Base-by-base conservation (phyloP, 768 basidiomycete species). In the Sporobolomyces roseus region DNA sequence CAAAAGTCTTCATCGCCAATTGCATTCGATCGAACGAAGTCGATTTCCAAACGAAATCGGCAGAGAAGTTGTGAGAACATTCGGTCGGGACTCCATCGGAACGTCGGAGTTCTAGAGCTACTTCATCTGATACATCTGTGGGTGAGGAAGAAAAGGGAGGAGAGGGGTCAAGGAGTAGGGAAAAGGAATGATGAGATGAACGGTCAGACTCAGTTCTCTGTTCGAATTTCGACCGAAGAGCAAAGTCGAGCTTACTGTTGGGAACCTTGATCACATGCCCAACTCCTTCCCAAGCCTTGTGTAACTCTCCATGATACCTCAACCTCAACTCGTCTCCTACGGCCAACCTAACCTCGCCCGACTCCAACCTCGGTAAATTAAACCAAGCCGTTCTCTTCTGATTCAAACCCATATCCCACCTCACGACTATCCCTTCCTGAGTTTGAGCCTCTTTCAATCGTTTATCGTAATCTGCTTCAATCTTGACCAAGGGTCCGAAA, bases 311-410 rank as follows among this genome's bases (percentile, higher is more conserved):
- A 35, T 85, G 82, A 76, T 97, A 97, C 76, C 91, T 85, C 77
- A 99, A 78, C 74, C 94, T 82, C 69, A 99, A 79, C 77, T 99
- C 96, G 76, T 99, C 96, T 38, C 96, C 96, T 21, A 96, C 93
- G 0, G 96, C 96, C 54, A 99, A 82, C 74, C 93, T 84, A 27
- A 99, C 93, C 80, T 99, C 96, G 29, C 96, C 96, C 75, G 91
- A 94, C 81, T 99, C 96, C 65, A 99, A 83, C 80, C 98, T 98
- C 3, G 96, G 96, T 77, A 99, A 81, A 66, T 85, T 81, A 79
- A 99, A 99, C 92, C 94, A 99, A 0, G 96, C 94, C n/a, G 98
- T 88, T 35, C 96, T 86, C 80, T 97, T 98, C 81, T 99, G 96
- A 78, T 99, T 99, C 74, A 99, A 81, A 78, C 96, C 96, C 59